Conservation (phyloP, 192 early-diverging fungal genomes). For the Gonapodya prolifera region DNA sequence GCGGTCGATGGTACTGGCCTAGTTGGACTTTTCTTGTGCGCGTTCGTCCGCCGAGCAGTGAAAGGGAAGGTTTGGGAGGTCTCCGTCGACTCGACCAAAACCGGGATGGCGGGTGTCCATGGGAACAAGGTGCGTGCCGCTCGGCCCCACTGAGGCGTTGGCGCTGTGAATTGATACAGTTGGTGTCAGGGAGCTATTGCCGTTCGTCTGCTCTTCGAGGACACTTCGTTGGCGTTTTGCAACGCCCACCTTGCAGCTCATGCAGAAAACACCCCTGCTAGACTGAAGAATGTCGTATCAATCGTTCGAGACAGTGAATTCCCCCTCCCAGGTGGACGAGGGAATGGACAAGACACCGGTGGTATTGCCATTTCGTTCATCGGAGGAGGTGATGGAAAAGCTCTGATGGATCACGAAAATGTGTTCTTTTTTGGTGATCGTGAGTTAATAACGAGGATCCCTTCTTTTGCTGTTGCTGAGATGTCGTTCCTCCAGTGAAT, state of each 20-base stretch:
- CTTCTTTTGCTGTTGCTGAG: too few relatives aligned
- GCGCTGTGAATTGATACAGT: background rate
- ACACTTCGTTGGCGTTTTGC: slow-evolving; percentile 72
- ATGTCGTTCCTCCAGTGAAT: background rate
- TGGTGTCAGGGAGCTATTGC: slow-evolving; percentile 57
- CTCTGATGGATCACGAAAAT: slow-evolving; percentile 60
- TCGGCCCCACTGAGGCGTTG: slow-evolving; percentile 1
- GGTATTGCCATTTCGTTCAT: slow-evolving; percentile 34
- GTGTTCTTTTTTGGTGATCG: slow-evolving; percentile 55
- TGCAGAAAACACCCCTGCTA: slow-evolving; percentile 51
- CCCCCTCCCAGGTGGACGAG: slow-evolving; percentile 14
- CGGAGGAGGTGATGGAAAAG: slow-evolving; percentile 77
- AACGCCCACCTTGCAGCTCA: slow-evolving; percentile 80
- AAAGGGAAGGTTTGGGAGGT: slow-evolving; percentile 8
- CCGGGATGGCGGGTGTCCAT: slow-evolving; percentile 72
- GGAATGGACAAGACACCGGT: slow-evolving; percentile 9
- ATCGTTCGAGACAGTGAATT: slow-evolving; percentile 52
- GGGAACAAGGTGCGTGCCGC: slow-evolving; percentile 68
- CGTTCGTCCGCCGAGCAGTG: slow-evolving; percentile 60
- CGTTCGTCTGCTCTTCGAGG: slow-evolving; percentile 57
- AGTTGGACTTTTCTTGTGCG: slow-evolving; percentile 81
- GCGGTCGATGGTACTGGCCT: slow-evolving; percentile 63
- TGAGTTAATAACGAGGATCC: too few relatives aligned
- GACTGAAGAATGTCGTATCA: slow-evolving; percentile 61
- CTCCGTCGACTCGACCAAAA: slow-evolving; percentile 65